A percentile compares a stretch with the other conserved stretches of the same genome.
Evolutionary conservation across 805 yeast species (phyloP).

Genomic region (Schizosaccharomyces cryophilus): DNA sequence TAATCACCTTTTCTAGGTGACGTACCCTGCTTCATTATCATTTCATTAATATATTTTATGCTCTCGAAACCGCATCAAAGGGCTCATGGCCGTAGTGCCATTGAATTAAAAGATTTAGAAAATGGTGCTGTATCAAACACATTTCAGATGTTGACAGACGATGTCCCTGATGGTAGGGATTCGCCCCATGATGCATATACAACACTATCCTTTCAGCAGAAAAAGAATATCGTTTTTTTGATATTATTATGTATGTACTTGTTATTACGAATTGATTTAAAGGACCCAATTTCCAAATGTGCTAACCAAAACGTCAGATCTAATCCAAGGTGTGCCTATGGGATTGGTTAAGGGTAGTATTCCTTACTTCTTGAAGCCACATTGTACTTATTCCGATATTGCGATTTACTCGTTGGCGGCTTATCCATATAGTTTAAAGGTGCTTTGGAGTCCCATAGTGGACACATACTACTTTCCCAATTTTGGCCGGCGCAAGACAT

Average conservation of each 20-base stretch:
- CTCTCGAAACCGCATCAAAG: background rate
- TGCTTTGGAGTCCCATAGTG: conserved; percentile 88
- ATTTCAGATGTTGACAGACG: background rate
- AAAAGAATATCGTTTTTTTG: background rate
- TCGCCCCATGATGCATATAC: background rate
- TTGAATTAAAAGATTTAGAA: background rate
- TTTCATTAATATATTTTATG: background rate
- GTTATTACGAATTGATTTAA: background rate
- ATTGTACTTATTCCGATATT: conserved; percentile 63
- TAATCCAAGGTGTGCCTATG: conserved; percentile 89
- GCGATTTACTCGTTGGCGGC: conserved; percentile 81
- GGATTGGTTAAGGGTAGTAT: conserved; percentile 87
- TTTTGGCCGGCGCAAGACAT: conserved; percentile 64
- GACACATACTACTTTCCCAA: conserved; percentile 51
- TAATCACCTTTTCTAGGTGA: background rate
- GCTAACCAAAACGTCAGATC: conserved; percentile 26
- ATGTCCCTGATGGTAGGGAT: background rate
- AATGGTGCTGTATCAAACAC: background rate
- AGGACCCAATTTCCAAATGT: background rate
- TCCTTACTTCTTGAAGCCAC: conserved; percentile 68
- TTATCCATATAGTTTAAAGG: conserved; percentile 78
- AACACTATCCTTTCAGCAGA: background rate
- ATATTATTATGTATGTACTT: background rate
- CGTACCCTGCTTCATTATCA: background rate
- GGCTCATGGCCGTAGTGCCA: background rate